A percentile compares a stretch with the other conserved stretches of the same genome.
phyloP scores from a whole-genome alignment of 345 rosid genomes.

The Salix udensis region DNA sequence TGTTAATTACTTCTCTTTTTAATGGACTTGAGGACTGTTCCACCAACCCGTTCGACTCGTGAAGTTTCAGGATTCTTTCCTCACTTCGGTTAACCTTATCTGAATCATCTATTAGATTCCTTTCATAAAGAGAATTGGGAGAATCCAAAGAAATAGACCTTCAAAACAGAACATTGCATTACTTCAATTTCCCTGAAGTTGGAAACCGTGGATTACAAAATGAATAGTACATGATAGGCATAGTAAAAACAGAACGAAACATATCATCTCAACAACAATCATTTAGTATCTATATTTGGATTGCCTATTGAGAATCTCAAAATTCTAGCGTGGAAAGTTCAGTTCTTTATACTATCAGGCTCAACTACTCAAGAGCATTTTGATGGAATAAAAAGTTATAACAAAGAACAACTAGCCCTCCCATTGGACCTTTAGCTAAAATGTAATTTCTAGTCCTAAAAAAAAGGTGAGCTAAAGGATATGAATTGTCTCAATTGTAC shows the following conservation, averaged over 20 bases:
- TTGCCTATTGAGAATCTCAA: background rate
- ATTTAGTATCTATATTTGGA: background rate
- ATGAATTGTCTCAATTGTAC: background rate
- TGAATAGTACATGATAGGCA: background rate
- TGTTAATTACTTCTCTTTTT: slow-evolving; percentile 42
- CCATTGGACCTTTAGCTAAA: background rate
- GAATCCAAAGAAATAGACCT: slow-evolving; percentile 29
- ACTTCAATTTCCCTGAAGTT: background rate
- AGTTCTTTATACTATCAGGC: background rate
- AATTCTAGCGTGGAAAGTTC: background rate
- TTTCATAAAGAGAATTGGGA: slow-evolving; percentile 18
- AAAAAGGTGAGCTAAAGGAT: background rate
- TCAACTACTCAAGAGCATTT: background rate
- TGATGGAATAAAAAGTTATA: background rate
- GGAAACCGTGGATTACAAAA: slow-evolving; percentile 1
- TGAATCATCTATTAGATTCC: slow-evolving; percentile 22
- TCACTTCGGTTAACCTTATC: slow-evolving; percentile 24
- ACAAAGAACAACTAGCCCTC: background rate
- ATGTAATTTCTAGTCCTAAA: background rate
- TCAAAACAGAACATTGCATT: slow-evolving; percentile 19
- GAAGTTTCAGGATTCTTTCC: slow-evolving; percentile 32
- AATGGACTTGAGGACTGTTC: slow-evolving; percentile 41
- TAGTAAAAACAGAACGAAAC: background rate
- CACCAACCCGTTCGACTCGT: slow-evolving; percentile 30
- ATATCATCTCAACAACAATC: background rate